Conservation (phyloP, 805 yeast species). For the Candida fluviatilis region DNA sequence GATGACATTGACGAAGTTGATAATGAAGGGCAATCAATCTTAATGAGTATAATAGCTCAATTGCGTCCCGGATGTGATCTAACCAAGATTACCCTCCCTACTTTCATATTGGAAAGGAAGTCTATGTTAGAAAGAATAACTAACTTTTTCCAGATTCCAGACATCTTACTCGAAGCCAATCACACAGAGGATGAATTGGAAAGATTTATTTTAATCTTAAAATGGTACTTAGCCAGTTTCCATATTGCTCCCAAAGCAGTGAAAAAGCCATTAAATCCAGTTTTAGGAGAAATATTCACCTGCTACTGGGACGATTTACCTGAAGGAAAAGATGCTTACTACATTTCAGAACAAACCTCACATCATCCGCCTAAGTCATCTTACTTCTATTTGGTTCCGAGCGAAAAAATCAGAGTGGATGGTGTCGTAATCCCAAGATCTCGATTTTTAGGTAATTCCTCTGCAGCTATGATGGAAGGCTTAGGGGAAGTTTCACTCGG, state of each 20-base stretch:
- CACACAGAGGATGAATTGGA: constrained; percentile 50
- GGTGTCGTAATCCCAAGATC: constrained; percentile 88
- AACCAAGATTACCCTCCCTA: constrained; percentile 87
- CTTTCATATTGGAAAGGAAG: constrained; percentile 90
- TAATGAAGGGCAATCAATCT: constrained; percentile 80
- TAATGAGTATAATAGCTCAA: constrained; percentile 85
- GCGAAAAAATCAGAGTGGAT: constrained; percentile 75
- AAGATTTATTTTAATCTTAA: constrained; percentile 70
- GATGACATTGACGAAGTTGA: constrained; percentile 93
- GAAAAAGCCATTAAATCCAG: constrained; percentile 94
- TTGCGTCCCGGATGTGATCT: constrained; percentile 90
- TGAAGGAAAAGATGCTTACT: constrained; percentile 64
- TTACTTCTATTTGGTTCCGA: constrained; percentile 85
- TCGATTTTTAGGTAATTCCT: constrained; percentile 87
- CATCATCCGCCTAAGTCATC: constrained; percentile 99
- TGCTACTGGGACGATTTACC: constrained; percentile 90
- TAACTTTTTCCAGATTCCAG: constrained; percentile 79
- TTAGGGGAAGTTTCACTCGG: constrained; percentile 65
- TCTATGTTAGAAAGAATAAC: constrained; percentile 95
- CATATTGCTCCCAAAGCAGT: constrained; percentile 98
- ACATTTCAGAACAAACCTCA: constrained; percentile 90
- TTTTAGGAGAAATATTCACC: constrained; percentile 84
- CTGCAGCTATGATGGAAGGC: constrained; percentile 98
- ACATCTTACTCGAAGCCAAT: constrained; percentile 68
- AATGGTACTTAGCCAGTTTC: constrained; percentile 95